Conservation (phyloP, 2,329 filamentous ascomycete genomes). For the Sclerotinia borealis region DNA sequence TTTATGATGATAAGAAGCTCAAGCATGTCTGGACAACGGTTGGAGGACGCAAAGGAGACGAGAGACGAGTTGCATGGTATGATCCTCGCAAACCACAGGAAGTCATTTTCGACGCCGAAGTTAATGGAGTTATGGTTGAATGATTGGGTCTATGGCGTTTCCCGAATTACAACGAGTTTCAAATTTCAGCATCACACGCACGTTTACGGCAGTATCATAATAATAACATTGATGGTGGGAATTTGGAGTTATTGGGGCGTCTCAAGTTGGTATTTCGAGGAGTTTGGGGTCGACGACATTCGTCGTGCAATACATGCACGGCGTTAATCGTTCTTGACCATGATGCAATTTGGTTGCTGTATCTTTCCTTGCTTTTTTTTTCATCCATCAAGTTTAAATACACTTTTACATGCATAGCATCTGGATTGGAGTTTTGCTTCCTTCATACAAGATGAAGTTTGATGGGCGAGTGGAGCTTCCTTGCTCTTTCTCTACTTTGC, state of each 20-base stretch:
- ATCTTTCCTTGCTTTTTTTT: neutral
- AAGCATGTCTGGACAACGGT: conserved; percentile 67
- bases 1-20: conserved; percentile 44
- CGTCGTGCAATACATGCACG: neutral
- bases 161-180: neutral
- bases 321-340: neutral
- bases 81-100: conserved; percentile 30
- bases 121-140: conserved; percentile 13
- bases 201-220: neutral
- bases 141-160: conserved; percentile 4
- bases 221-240: neutral
- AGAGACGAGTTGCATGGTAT: conserved; percentile 33
- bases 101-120: conserved; percentile 28
- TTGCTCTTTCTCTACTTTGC: neutral
- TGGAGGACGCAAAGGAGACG: conserved; percentile 55
- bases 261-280: neutral
- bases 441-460: neutral
- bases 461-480: neutral
- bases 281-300: neutral
- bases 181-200: neutral
- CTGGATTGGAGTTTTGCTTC: conserved; percentile 1
- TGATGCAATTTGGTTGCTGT: neutral
- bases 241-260: neutral
- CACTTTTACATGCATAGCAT: conserved; percentile 8
- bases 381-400: conserved; percentile 5